Percentiles rank a stretch among this genome's conserved stretches.
Conservation (phyloP, 2,329 filamentous ascomycete species). For the Chaetomiaceae sp. region DNA sequence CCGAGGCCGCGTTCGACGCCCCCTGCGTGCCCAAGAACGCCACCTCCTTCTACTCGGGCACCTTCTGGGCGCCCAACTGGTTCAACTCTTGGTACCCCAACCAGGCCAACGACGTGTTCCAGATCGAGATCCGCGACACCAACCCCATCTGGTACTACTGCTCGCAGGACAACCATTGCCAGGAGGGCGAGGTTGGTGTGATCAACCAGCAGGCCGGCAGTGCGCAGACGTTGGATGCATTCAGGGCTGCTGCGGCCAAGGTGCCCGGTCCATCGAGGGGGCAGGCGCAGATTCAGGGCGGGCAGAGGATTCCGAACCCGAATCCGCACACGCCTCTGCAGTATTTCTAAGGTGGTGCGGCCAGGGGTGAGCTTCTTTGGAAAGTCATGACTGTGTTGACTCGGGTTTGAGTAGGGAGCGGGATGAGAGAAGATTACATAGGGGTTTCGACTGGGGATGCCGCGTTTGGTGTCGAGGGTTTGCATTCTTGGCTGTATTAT, state of each 20-base stretch:
- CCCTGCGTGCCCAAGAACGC: constrained; percentile 39
- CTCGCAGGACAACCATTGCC: constrained; percentile 43
- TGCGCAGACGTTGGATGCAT: constrained; percentile 35
- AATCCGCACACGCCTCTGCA: too few species aligned
- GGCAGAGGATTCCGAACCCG: constrained; percentile 38
- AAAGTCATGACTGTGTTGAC: too few species aligned
- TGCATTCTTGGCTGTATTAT: too few species aligned
- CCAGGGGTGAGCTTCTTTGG: too few species aligned
- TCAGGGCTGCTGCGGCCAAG: constrained; percentile 35
- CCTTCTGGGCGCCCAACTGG: too few species aligned
- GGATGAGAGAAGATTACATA: too few species aligned
- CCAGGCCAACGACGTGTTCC: constrained; percentile 40
- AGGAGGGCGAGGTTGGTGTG: constrained; percentile 45
- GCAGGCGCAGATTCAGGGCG: constrained; percentile 34
- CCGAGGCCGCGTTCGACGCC: constrained; percentile 28
- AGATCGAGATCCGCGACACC: constrained; percentile 41
- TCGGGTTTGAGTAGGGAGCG: too few species aligned
- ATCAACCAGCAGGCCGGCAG: constrained; percentile 46
- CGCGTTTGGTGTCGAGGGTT: too few species aligned
- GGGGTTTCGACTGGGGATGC: too few species aligned
- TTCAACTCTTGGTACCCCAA: too few species aligned
- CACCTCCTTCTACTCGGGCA: constrained; percentile 41
- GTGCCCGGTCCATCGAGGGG: constrained; percentile 30
- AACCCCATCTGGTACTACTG: constrained; percentile 45
- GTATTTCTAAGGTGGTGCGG: too few species aligned